Evolutionary conservation across 179 eudicot species (phyloP).

Genomic region (Sideroxylon spinosum): DNA sequence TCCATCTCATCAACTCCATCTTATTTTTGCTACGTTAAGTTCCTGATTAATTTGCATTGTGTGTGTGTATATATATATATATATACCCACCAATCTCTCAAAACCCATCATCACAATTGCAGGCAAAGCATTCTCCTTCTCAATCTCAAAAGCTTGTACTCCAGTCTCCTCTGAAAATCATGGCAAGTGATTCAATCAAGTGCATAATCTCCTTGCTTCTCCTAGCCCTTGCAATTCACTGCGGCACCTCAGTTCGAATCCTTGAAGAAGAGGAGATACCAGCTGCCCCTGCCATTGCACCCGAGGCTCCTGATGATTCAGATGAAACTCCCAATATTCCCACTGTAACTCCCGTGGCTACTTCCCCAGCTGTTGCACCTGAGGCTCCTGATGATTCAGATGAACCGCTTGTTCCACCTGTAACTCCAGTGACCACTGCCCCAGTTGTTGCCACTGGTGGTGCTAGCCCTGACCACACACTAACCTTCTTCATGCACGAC

Average conservation of each 20-base stretch:
- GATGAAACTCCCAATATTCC: neutral
- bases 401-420: too few species aligned
- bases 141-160: conserved; percentile 9
- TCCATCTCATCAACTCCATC: conserved; percentile 52
- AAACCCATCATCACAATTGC: conserved; percentile 13
- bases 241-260: conserved; percentile 43
- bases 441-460: conserved; percentile 6
- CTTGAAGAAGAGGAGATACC: conserved; percentile 39
- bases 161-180: conserved; percentile 14
- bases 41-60: neutral
- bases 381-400: neutral
- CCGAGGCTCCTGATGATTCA: neutral
- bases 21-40: conserved; percentile 17
- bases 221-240: conserved; percentile 34
- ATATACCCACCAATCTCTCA: conserved; percentile 20
- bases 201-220: conserved; percentile 29
- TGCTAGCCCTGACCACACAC: conserved; percentile 35
- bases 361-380: conserved; percentile 20
- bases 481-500: conserved; percentile 91
- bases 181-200: conserved; percentile 28
- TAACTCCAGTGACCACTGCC: too few species aligned
- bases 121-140: conserved; percentile 21
- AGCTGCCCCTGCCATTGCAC: conserved; percentile 15
- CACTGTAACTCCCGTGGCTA: conserved; percentile 10
- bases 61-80: conserved; percentile 1